phyloP scores from a whole-genome alignment of 2,329 filamentous ascomycete species.

The Ophidiomyces ophidiicola region DNA sequence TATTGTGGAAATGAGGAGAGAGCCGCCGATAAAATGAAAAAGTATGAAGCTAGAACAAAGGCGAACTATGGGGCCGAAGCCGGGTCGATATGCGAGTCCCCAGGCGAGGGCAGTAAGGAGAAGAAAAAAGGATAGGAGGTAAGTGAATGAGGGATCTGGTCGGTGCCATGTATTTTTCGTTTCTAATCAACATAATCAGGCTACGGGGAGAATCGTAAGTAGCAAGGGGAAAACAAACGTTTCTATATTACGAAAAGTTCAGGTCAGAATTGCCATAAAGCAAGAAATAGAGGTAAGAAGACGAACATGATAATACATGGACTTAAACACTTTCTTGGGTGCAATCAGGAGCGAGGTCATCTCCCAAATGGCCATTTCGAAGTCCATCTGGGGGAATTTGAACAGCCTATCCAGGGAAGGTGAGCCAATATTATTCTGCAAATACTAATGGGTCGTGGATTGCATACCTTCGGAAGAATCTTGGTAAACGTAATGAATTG shows the following conservation, averaged over 20 bases:
- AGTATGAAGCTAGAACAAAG: constrained; percentile 40
- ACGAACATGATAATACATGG: constrained; percentile 56
- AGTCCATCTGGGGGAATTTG: constrained; percentile 64
- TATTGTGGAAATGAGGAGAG: constrained; percentile 47
- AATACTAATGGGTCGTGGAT: no score
- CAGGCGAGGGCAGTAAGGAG: constrained; percentile 43
- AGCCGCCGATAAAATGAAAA: constrained; percentile 50
- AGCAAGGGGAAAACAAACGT: constrained; percentile 15
- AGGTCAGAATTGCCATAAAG: neutral
- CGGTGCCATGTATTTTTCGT: constrained; percentile 60
- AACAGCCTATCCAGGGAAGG: constrained; percentile 39
- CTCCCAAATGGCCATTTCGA: constrained; percentile 62
- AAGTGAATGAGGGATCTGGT: constrained; percentile 57
- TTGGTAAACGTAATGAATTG: constrained; percentile 48
- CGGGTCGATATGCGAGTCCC: constrained; percentile 45
- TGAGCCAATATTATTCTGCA: constrained; percentile 4
- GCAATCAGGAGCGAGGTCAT: constrained; percentile 57
- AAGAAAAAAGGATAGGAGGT: constrained; percentile 56
- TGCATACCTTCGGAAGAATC: constrained; percentile 55
- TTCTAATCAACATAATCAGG: constrained; percentile 37
- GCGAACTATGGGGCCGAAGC: constrained; percentile 36
- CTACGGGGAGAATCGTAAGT: constrained; percentile 8
- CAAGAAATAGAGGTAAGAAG: neutral
- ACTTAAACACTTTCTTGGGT: constrained; percentile 58
- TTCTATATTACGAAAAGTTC: constrained; percentile 14